Percentiles rank a stretch among this genome's conserved stretches.
These are phyloP conservation scores for Polytrichum formosum DNA, from an alignment of 225 moss, liverwort and hornwort species.

Conservation along the genomic window DNA sequence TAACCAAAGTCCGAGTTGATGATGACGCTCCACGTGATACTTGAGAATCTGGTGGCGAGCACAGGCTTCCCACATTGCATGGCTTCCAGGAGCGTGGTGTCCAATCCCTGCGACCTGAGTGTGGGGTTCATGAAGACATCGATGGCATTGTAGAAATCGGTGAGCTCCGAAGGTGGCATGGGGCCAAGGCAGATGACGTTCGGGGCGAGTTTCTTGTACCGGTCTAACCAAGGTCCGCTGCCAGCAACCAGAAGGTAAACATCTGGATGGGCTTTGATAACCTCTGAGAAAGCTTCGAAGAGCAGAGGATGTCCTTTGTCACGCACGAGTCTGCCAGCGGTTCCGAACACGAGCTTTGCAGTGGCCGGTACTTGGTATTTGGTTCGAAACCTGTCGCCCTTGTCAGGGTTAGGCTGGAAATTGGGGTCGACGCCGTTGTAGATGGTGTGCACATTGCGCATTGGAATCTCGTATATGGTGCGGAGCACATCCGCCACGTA, in stretches of 20 bases:
- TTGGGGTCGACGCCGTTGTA: conserved; percentile 41
- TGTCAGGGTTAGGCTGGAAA: conserved; percentile 24
- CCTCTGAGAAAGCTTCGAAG: conserved; percentile 35
- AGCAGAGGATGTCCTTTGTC: conserved; percentile 52
- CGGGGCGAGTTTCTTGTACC: conserved; percentile 11
- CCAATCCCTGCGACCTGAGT: conserved; percentile 17
- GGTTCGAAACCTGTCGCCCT: conserved; percentile 21
- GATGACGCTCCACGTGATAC: conserved; percentile 25
- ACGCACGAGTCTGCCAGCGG: conserved; percentile 43
- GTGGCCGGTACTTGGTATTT: conserved; percentile 35
- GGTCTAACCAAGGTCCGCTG: conserved; percentile 31
- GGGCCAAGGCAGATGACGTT: conserved; percentile 12
- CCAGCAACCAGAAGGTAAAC: conserved; percentile 48
- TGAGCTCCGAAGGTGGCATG: conserved; percentile 15
- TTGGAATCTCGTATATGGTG: conserved; percentile 43
- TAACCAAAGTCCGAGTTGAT: conserved; percentile 14
- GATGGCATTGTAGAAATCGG: conserved; percentile 21
- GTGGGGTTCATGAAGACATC: conserved; percentile 19
- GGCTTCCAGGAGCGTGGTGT: conserved; percentile 24
- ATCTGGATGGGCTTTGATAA: conserved; percentile 20
- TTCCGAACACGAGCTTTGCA: conserved; percentile 36
- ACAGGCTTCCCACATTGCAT: conserved; percentile 28
- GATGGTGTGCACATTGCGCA: conserved; percentile 30
- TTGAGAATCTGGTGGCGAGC: conserved; percentile 20
- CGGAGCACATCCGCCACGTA: conserved; percentile 52